Percentiles rank a stretch among this genome's conserved stretches.
These are phyloP conservation scores for Cladosporium sp. DNA, from an alignment of 2,329 filamentous ascomycete genomes.

Conservation along the genomic window DNA sequence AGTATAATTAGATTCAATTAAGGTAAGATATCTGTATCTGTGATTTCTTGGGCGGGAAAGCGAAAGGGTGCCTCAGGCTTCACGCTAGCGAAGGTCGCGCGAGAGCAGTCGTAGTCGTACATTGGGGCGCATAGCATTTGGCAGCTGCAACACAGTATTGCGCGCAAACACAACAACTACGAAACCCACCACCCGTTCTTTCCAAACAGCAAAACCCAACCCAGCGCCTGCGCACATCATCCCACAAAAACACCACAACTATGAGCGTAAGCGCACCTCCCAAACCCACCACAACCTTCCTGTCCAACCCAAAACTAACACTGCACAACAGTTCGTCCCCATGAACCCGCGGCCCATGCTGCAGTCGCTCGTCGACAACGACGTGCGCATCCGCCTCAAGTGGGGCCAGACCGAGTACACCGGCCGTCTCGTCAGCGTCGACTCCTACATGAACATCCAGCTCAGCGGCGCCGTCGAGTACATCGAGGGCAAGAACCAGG, in stretches of 20 bases:
- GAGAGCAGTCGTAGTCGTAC: not conserved
- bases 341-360: conserved; percentile 97
- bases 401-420: conserved; percentile 99
- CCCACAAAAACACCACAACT: conserved; percentile 18
- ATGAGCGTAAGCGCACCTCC: conserved; percentile 26
- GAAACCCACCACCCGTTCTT: no score
- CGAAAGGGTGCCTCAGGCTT: not conserved
- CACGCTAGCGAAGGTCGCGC: not conserved
- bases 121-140: not conserved
- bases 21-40: not conserved
- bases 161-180: not conserved
- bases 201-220: not conserved
- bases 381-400: conserved; percentile 90
- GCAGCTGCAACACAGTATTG: not conserved
- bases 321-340: conserved; percentile 67
- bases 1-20: not conserved
- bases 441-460: conserved; percentile 99
- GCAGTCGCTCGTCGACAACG: conserved; percentile 89
- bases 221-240: not conserved
- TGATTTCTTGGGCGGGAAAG: no score
- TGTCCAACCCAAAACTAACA: not conserved
- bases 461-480: conserved; percentile 88
- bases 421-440: conserved; percentile 85
- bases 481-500: conserved; percentile 82
- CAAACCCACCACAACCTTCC: not conserved